Base-by-base conservation (phyloP, 2,329 filamentous ascomycete species). In the Xylariaceae sp. region DNA sequence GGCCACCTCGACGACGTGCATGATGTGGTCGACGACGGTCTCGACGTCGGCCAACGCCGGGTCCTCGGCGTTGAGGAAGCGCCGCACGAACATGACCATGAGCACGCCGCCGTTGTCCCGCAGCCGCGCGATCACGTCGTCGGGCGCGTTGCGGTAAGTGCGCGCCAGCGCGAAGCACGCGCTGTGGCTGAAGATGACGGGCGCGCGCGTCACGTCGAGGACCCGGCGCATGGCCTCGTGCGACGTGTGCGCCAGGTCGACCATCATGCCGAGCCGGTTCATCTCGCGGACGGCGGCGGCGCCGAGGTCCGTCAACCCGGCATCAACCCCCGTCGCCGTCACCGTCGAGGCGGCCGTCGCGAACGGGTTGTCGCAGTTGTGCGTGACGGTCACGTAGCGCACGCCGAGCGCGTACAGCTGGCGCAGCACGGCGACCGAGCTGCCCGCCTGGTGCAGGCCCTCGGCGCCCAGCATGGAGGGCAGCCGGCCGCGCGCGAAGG, bases 221-320 rank as follows among this genome's bases (percentile, higher is more conserved):
- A 75, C 73, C 47, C 81, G 71, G 10, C 69, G 63, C 75, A 80
- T 80, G 0, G 78, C 81, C 36, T 76, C 68, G 19, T 64, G 58
- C 36, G 67, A 75, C 11, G 77, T 72, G 50, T 83, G 80, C 5
- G 71, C 64, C 23, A 83, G 64, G 50, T 83, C 80, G 21, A 83
- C 69, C 5, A 83, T 65, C 72, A 83, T 80, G 1, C 78, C 79
- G 1, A 83, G 56, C 3, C 78, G 64, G 47, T 83, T 83, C 76
- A 83, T 81, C 52, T 83, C 79, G 19, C 37, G 37, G 16, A 83
- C 64, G 2, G 81, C 54, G 3, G 63, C 56, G 29, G 64, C 63
- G 1, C 78, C 78, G 3, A 64, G 67, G 2, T 61, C 50, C 31
- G 69, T 75, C 7, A 83, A 59, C 5, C 77, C 77, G 12, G 59